Percentiles rank a stretch among this genome's conserved stretches.
Conservation (phyloP, 1,284 basidiomycete species). For the Vanrija sp. region DNA sequence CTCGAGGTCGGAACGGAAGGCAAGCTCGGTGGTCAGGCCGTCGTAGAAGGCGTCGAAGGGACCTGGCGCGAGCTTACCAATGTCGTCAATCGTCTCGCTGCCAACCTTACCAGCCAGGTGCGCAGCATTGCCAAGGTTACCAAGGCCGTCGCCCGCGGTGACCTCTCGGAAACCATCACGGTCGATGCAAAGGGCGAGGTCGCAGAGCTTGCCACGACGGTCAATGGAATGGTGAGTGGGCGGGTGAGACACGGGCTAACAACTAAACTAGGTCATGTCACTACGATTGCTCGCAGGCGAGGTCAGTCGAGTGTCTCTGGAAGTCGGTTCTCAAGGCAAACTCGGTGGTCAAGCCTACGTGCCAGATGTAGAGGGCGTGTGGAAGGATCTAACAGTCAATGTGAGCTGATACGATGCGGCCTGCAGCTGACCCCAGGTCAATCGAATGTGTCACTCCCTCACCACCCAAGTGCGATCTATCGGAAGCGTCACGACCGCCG, state of each 20-base stretch:
- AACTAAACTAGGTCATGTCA: conserved; percentile 58
- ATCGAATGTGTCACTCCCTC: conserved; percentile 87
- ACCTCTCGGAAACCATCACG: conserved; percentile 92
- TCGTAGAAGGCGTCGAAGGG: conserved; percentile 87
- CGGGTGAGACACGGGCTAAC: background rate
- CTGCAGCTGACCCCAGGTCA: conserved; percentile 58
- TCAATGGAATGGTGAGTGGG: conserved; percentile 81
- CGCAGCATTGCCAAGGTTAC: conserved; percentile 92
- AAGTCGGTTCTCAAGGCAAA: conserved; percentile 87
- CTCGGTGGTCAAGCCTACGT: conserved; percentile 85
- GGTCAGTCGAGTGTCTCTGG: conserved; percentile 90
- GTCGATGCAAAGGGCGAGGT: conserved; percentile 97
- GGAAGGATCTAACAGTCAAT: conserved; percentile 85
- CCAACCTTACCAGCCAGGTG: conserved; percentile 90
- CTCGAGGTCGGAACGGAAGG: conserved; percentile 92
- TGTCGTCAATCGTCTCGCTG: conserved; percentile 88
- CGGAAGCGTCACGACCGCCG: conserved; percentile 86
- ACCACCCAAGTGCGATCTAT: conserved; percentile 94
- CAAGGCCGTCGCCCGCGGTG: conserved; percentile 95
- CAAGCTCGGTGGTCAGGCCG: conserved; percentile 87
- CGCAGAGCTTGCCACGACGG: conserved; percentile 92
- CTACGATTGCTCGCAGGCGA: conserved; percentile 87
- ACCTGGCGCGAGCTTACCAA: conserved; percentile 88
- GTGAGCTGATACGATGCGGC: conserved; percentile 51
- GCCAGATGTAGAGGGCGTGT: conserved; percentile 90